A percentile compares a stretch with the other conserved stretches of the same genome.
phyloP scores from a whole-genome alignment of 1,284 basidiomycete genomes.

The Moesziomyces antarcticus region DNA sequence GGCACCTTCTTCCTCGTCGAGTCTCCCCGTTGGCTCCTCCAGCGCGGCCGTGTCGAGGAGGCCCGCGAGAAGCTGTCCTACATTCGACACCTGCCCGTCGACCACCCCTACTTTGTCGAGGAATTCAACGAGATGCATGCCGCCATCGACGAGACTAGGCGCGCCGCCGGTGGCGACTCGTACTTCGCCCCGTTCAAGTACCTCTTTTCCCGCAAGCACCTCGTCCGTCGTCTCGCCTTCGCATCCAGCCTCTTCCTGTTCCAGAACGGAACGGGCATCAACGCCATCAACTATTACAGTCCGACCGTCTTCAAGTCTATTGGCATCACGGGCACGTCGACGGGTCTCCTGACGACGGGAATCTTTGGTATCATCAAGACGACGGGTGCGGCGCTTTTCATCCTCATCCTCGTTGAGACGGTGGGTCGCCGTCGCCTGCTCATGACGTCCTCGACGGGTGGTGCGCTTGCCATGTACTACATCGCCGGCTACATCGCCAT shows the following conservation, averaged over 20 bases:
- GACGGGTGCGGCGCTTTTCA: conserved; percentile 78
- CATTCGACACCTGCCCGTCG: conserved; percentile 58
- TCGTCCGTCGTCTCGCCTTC: conserved; percentile 14
- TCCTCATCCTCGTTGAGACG: conserved; percentile 73
- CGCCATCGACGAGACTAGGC: conserved; percentile 13
- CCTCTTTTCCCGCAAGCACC: conserved; percentile 30
- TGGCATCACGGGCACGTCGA: conserved; percentile 67
- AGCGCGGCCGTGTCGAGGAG: conserved; percentile 69
- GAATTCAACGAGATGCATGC: conserved; percentile 30
- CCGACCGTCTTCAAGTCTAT: conserved; percentile 73
- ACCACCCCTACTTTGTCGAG: conserved; percentile 55
- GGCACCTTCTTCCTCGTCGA: conserved; percentile 72
- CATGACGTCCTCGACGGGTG: conserved; percentile 64
- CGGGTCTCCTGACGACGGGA: conserved; percentile 77
- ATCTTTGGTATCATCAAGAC: conserved; percentile 83
- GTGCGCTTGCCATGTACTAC: conserved; percentile 47
- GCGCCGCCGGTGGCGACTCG: conserved; percentile 15
- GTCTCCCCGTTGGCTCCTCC: conserved; percentile 75
- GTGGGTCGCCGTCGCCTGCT: conserved; percentile 73
- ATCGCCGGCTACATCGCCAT: conserved; percentile 55
- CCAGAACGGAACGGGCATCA: conserved; percentile 58
- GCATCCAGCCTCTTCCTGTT: conserved; percentile 21
- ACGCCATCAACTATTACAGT: conserved; percentile 70
- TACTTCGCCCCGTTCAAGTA: conserved; percentile 52
- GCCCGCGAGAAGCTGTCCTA: conserved; percentile 53